Evolutionary conservation across 768 basidiomycete genomes (phyloP), one percentile per base, ranked within the genome.

Genomic region (Russula earlei): DNA sequence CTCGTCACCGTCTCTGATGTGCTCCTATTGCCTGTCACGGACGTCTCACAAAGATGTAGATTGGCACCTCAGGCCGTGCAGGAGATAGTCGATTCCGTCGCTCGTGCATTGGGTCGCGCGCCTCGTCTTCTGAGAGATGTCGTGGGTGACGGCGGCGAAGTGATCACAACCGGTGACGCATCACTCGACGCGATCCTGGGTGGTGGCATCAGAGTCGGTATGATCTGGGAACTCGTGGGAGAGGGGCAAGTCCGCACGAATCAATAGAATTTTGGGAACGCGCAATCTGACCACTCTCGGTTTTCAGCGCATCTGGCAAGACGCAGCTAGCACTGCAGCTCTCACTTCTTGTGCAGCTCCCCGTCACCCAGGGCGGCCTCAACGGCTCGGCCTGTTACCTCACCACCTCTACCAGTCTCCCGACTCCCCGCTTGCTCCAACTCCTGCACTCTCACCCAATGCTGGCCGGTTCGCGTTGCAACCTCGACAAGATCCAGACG

Each of bases 321-420:
- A 92, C 92, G 0, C 93, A 98, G 64, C 70, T 98, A 5, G 88
- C 87, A 4, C 74, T 99, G 14, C 92, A 94, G 62, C 77, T 91
- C 19, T 81, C 90, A 4, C 72, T 95, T 29, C 74, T 79, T 20
- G 85, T 88, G 0, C 94, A 97, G 66, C 74, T 89, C 0, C 82
- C 87, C 22, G 64, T 20, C 44, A 65, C 68, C 42, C 69, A 74
- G 5, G 82, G 82, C 9, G 88, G 84, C 20, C 68, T 85, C 27
- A 72, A 66, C 10, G 89, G 86, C 33, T 81, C 85, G 1, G 72
- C 83, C 1, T 89, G 87, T 66, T 92, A 88, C 69, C 70, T 95
- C 59, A 86, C 85, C 14, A 83, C 88, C 27, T 83, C 83, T 3
- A 77, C 84, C 5, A 75, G 69, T 17, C 78, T 94, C 2, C 83